Conservation (phyloP, 768 basidiomycete genomes). For the Termitomyces sp. region DNA sequence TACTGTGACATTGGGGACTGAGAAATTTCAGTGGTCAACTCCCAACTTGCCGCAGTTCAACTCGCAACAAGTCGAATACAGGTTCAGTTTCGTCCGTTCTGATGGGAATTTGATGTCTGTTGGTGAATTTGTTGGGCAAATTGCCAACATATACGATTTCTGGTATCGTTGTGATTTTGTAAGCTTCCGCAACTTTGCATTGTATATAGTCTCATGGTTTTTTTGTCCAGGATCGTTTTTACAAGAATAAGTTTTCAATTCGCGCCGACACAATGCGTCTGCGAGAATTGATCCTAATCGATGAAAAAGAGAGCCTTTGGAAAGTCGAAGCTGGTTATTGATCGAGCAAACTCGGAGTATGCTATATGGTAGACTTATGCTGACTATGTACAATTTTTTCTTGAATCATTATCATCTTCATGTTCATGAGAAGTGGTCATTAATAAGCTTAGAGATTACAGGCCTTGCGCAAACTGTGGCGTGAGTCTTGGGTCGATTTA, state of each 20-base stretch:
- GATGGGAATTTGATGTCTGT: background rate
- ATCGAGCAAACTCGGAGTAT: background rate
- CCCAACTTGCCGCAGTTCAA: background rate
- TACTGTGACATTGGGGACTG: background rate
- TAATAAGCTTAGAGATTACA: background rate
- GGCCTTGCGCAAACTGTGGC: background rate
- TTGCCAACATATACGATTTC: conserved; percentile 4
- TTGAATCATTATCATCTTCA: background rate
- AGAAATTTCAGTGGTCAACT: background rate
- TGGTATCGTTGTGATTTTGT: conserved; percentile 2
- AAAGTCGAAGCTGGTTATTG: background rate
- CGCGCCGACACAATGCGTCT: background rate
- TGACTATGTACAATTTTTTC: background rate
- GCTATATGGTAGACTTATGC: background rate
- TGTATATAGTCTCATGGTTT: too few species aligned
- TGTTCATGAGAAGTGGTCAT: too few species aligned
- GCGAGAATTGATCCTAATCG: conserved; percentile 1
- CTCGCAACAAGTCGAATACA: background rate
- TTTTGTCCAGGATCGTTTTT: background rate
- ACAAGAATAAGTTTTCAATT: background rate
- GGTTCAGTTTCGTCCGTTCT: background rate
- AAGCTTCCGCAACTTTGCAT: background rate
- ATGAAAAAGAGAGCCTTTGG: conserved; percentile 1
- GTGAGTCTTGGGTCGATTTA: background rate
- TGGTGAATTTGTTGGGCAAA: conserved; percentile 4